Base-by-base conservation (phyloP, 2,329 filamentous ascomycete species). In the Pseudophaeomoniella oleicola region DNA sequence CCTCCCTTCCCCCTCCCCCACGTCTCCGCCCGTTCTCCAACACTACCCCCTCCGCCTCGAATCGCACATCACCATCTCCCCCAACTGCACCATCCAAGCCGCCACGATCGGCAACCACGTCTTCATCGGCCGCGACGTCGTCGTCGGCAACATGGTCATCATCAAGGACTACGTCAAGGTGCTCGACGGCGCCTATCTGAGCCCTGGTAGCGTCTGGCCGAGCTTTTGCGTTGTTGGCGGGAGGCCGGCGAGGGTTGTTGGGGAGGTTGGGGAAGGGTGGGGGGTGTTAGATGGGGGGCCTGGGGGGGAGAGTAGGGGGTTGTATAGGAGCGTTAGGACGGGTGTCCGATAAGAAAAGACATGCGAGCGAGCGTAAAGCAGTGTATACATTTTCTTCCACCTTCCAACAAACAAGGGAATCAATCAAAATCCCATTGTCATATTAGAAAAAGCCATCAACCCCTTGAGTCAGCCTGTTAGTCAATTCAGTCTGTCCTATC, bases 81-180 rank as follows among this genome's bases (percentile, higher is more conserved):
- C 74, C 50, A 65, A 67, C 19, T 76, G 77, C 27, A 73, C 88
- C 29, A 71, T 98, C 27, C 84, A 90, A 54, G 85, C 88, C 1
- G 85, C 86, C 4, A 72, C 75, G 22, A 75, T 98, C 37, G 82
- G 83, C 2, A 85, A 71, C 47, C 84, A 94, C 59, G 86, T 96
- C 12, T 75, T 85, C 53, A 82, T 98, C 42, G 87, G 86, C 15
- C 69, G 71, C 38, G 74, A 77, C 36, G 83, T 78, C 43, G 78
- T 81, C 1, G 68, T 98, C 35, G 82, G 84, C 39, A 81, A 86
- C 46, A 87, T 94, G 57, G 81, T 79, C 35, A 88, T 94, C 42
- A 74, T 96, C 53, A 94, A 94, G 58, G 90, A 96, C 56, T 92
- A 85, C 52, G 85, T 92, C 34, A 80, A 81, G 55, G 75, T 98